These are phyloP conservation scores for Omphalotus guepiniiformis DNA, from an alignment of 768 basidiomycete genomes.

Conservation along the genomic window DNA sequence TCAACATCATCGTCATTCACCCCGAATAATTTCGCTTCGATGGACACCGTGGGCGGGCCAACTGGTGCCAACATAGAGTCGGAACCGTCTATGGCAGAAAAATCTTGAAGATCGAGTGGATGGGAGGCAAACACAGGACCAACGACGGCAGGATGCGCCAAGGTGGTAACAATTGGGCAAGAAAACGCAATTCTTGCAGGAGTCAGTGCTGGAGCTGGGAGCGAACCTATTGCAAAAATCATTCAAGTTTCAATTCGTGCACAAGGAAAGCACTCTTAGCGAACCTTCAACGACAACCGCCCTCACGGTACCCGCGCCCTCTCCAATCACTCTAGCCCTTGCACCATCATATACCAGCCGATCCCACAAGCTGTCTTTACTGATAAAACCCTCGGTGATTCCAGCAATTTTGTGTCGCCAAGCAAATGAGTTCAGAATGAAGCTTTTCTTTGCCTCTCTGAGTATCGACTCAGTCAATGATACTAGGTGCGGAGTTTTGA, in stretches of 20 bases:
- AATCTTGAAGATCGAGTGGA: conserved; percentile 79
- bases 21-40: conserved; percentile 75
- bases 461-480: conserved; percentile 51
- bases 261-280: conserved; percentile 14
- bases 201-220: conserved; percentile 48
- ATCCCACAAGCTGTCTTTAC: conserved; percentile 83
- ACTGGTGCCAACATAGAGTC: conserved; percentile 39
- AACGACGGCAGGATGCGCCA: conserved; percentile 56
- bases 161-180: conserved; percentile 66
- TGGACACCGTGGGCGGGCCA: conserved; percentile 81
- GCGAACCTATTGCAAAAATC: conserved; percentile 32
- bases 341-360: conserved; percentile 69
- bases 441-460: conserved; percentile 48
- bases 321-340: conserved; percentile 55
- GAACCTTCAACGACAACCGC: conserved; percentile 71
- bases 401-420: conserved; percentile 75
- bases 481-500: conserved; percentile 59
- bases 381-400: conserved; percentile 68
- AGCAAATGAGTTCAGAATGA: conserved; percentile 55
- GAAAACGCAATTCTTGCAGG: conserved; percentile 73
- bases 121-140: conserved; percentile 83
- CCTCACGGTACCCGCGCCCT: conserved; percentile 57
- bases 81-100: conserved; percentile 36
- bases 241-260: neutral
- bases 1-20: conserved; percentile 66